Percentiles rank a stretch among this genome's conserved stretches.
phyloP scores from a whole-genome alignment of 192 early-diverging fungal genomes.

The Cladochytrium replicatum region DNA sequence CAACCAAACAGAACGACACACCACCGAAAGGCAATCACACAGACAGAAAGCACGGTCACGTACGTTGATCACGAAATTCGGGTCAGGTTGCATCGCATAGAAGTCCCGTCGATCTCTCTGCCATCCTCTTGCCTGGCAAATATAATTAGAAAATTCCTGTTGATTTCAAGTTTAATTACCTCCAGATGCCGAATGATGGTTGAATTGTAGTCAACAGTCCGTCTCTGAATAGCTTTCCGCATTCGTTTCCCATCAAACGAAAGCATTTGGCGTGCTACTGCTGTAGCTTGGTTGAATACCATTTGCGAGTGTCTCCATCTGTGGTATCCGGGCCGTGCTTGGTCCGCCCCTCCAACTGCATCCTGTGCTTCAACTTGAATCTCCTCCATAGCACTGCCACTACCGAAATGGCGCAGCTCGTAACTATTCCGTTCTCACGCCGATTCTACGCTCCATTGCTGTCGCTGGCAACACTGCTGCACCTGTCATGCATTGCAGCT shows the following conservation, averaged over 20 bases:
- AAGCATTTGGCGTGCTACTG: not conserved
- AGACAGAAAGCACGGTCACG: constrained; percentile 7
- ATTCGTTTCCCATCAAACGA: constrained; percentile 65
- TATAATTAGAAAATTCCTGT: not conserved
- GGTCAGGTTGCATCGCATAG: constrained; percentile 53
- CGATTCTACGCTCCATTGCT: no score
- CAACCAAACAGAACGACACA: constrained; percentile 6
- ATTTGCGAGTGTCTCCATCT: not conserved
- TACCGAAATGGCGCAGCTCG: no score
- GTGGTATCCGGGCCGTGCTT: not conserved
- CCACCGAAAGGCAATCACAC: not conserved
- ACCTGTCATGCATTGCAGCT: no score
- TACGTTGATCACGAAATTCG: constrained; percentile 67
- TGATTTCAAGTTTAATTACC: constrained; percentile 28
- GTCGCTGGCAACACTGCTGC: no score
- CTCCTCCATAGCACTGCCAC: no score
- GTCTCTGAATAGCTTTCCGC: constrained; percentile 81
- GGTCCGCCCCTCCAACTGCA: not conserved
- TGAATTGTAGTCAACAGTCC: constrained; percentile 90
- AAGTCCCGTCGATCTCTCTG: constrained; percentile 43
- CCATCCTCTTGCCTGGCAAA: constrained; percentile 39
- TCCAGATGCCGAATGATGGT: constrained; percentile 67
- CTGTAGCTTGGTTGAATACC: not conserved
- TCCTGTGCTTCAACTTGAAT: no score
- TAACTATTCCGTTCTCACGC: no score